Conservation (phyloP, 805 yeast species). For the Brettanomyces bruxellensis region DNA sequence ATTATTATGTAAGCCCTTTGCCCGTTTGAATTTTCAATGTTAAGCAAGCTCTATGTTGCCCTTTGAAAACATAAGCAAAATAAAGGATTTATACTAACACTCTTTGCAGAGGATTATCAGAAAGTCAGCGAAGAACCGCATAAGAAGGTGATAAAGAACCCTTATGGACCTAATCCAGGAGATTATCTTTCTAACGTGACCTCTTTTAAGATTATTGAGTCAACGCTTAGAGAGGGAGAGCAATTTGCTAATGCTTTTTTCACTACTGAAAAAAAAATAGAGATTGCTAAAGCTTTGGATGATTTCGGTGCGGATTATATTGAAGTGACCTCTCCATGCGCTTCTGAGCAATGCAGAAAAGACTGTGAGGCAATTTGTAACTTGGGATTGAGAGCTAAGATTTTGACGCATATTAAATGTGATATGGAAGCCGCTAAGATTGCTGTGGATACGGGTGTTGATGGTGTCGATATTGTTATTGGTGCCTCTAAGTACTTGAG, state of each 20-base stretch:
- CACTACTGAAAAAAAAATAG: slow-evolving; percentile 88
- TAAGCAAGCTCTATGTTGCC: too few relatives aligned
- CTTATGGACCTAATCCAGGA: slow-evolving; percentile 93
- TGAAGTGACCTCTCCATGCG: slow-evolving; percentile 96
- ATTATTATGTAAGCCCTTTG: too few relatives aligned
- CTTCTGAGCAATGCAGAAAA: slow-evolving; percentile 82
- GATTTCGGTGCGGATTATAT: slow-evolving; percentile 98
- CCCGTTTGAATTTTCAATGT: too few relatives aligned
- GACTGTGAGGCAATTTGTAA: slow-evolving; percentile 99
- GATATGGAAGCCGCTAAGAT: slow-evolving; percentile 98
- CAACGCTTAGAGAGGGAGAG: slow-evolving; percentile 96
- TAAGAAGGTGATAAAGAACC: slow-evolving; percentile 28
- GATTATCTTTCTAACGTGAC: slow-evolving; percentile 87
- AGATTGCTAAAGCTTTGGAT: slow-evolving; percentile 93
- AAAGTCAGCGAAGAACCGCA: slow-evolving; percentile 38
- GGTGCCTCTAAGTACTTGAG: slow-evolving; percentile 95
- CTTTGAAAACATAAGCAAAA: too few relatives aligned
- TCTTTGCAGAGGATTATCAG: slow-evolving; percentile 25
- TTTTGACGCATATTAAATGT: slow-evolving; percentile 93
- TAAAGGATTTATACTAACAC: too few relatives aligned
- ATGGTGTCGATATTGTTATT: slow-evolving; percentile 97
- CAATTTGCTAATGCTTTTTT: slow-evolving; percentile 98
- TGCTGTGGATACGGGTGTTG: slow-evolving; percentile 97
- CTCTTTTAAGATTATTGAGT: slow-evolving; percentile 85
- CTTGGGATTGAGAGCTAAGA: slow-evolving; percentile 90